These are phyloP conservation scores for Suhomyces sp. DNA, from an alignment of 805 yeast species.

Conservation along the genomic window DNA sequence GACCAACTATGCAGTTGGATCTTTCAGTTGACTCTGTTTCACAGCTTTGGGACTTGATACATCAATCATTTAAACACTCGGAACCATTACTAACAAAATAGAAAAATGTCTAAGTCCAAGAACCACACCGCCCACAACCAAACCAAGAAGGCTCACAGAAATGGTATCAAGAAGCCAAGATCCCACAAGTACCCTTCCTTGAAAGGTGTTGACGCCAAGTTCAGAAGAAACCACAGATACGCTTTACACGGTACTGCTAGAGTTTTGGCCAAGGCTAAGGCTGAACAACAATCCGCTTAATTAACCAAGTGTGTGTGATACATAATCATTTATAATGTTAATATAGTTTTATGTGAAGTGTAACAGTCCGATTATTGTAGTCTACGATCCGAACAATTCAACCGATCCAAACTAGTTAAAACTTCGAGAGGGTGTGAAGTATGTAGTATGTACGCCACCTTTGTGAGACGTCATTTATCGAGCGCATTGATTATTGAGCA, in stretches of 20 bases:
- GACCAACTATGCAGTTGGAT: too few relatives aligned
- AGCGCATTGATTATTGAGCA: too few relatives aligned
- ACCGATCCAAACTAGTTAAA: constrained; percentile 2
- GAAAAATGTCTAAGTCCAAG: constrained; percentile 96
- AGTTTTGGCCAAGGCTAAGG: constrained; percentile 83
- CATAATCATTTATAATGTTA: constrained; percentile 12
- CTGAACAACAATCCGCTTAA: constrained; percentile 46
- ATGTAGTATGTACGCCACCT: too few relatives aligned
- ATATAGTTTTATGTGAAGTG: constrained; percentile 15
- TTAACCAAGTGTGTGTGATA: constrained; percentile 8
- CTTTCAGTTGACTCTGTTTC: too few relatives aligned
- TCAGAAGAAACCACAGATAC: constrained; percentile 98
- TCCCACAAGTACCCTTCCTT: constrained; percentile 97
- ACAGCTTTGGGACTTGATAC: not conserved
- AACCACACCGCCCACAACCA: constrained; percentile 99
- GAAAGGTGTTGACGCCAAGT: constrained; percentile 99
- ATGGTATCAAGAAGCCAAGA: constrained; percentile 99
- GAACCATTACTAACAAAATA: constrained; percentile 26
- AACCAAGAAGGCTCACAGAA: constrained; percentile 99
- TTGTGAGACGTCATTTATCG: too few relatives aligned
- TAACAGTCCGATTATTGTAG: constrained; percentile 4
- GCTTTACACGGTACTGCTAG: constrained; percentile 97
- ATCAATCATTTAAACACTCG: not conserved
- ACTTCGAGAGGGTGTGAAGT: too few relatives aligned
- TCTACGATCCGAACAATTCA: too few relatives aligned